Conservation (phyloP, 805 yeast species). For the Ogataea populi-albae region DNA sequence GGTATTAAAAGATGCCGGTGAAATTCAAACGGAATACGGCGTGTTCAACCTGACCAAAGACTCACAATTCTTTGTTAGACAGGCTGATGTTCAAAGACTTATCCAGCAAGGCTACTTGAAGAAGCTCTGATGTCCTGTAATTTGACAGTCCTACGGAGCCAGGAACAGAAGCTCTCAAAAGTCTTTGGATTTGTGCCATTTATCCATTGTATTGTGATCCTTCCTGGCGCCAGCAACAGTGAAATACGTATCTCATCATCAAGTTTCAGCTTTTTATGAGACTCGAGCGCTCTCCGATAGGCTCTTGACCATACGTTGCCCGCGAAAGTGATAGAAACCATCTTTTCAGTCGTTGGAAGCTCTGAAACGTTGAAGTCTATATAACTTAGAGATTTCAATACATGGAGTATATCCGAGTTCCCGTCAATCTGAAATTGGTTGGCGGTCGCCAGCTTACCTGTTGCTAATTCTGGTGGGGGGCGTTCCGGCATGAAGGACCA, state of each 20-base stretch:
- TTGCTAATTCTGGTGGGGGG: constrained; percentile 13
- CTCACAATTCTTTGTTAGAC: constrained; percentile 91
- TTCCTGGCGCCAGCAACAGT: constrained; percentile 2
- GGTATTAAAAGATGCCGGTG: constrained; percentile 92
- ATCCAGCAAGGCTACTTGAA: constrained; percentile 93
- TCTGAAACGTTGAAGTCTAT: too few species aligned
- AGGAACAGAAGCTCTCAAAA: constrained; percentile 33
- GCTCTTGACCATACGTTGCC: constrained; percentile 32
- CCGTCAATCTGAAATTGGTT: too few species aligned
- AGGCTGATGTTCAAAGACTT: constrained; percentile 88
- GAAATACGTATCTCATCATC: constrained; percentile 13
- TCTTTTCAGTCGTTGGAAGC: too few species aligned
- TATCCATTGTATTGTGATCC: constrained; percentile 20
- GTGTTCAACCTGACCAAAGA: constrained; percentile 90
- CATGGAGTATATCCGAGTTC: too few species aligned
- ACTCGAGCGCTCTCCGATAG: constrained; percentile 18
- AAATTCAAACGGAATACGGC: constrained; percentile 95
- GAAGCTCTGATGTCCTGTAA: constrained; percentile 33
- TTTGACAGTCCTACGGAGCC: constrained; percentile 12
- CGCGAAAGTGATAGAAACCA: constrained; percentile 3
- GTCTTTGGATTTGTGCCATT: constrained; percentile 22
- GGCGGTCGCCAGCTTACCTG: constrained; percentile 1
- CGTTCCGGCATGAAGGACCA: constrained; percentile 33
- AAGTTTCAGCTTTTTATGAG: constrained; percentile 4
- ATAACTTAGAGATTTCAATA: too few species aligned